These are phyloP conservation scores for Xerophyta viscosa DNA, from an alignment of 106 monocot genomes.

Conservation along the genomic window DNA sequence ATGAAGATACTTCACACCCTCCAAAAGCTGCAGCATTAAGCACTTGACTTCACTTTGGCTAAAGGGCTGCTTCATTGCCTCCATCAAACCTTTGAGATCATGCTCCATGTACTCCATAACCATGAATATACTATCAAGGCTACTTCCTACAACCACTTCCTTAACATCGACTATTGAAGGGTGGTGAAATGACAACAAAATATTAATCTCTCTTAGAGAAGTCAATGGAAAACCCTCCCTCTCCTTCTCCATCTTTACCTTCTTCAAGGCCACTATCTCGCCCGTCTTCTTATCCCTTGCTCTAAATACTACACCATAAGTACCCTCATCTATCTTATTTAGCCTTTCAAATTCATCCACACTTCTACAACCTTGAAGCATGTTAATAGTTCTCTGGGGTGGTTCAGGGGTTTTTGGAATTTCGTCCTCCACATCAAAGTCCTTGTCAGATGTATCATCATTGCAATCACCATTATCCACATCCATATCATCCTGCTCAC, in stretches of 20 bases:
- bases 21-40: slow-evolving; percentile 66
- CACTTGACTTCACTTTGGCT: slow-evolving; percentile 73
- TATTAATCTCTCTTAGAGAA: slow-evolving; percentile 67
- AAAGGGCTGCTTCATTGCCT: slow-evolving; percentile 70
- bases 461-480: slow-evolving; percentile 31
- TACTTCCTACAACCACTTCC: slow-evolving; percentile 71
- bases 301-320: slow-evolving; percentile 75
- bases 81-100: slow-evolving; percentile 68
- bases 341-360: slow-evolving; percentile 79
- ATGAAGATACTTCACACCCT: slow-evolving; percentile 69
- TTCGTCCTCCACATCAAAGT: slow-evolving; percentile 17
- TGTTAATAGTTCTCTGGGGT: slow-evolving; percentile 50
- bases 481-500: slow-evolving; percentile 12
- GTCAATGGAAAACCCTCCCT: slow-evolving; percentile 67
- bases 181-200: slow-evolving; percentile 68
- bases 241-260: slow-evolving; percentile 91
- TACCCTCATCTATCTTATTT: slow-evolving; percentile 78
- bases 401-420: slow-evolving; percentile 21
- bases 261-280: slow-evolving; percentile 75
- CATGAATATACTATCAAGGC: slow-evolving; percentile 63
- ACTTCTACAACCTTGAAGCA: slow-evolving; percentile 68
- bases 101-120: slow-evolving; percentile 91
- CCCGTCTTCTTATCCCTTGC: slow-evolving; percentile 70
- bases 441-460: slow-evolving; percentile 8
- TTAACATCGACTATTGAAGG: slow-evolving; percentile 74